Percentiles rank a stretch among this genome's conserved stretches.
phyloP scores from a whole-genome alignment of 1,284 basidiomycete genomes.

The Jaminaea rosea region DNA sequence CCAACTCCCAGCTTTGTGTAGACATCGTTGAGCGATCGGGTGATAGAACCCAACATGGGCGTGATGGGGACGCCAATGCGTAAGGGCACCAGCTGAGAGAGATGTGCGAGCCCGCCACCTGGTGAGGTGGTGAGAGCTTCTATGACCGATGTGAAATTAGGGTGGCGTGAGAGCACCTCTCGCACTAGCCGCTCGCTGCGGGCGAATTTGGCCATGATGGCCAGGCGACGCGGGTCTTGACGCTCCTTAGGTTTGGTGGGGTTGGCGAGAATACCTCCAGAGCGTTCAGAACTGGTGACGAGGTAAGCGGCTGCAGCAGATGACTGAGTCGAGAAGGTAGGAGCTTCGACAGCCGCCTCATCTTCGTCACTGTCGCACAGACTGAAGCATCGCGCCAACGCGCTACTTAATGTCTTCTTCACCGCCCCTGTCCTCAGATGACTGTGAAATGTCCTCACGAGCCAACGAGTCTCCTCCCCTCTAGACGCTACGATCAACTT shows the following conservation, averaged over 20 bases:
- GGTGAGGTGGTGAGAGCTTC: conserved; percentile 51
- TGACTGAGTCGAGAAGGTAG: too few relatives aligned
- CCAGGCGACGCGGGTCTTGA: conserved; percentile 29
- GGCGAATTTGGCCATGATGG: conserved; percentile 30
- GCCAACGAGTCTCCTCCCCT: conserved; percentile 76
- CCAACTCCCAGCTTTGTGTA: conserved; percentile 57
- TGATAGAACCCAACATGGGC: conserved; percentile 54
- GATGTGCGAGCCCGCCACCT: conserved; percentile 24
- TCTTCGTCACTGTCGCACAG: conserved; percentile 47
- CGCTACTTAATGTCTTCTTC: conserved; percentile 68
- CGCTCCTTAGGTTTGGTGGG: conserved; percentile 44
- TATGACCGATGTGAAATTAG: conserved; percentile 73
- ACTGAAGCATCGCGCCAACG: conserved; percentile 70
- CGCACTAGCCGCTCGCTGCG: conserved; percentile 51
- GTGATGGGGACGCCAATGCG: conserved; percentile 58
- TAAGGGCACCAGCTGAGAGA: conserved; percentile 56
- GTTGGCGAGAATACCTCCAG: conserved; percentile 31
- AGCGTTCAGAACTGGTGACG: too few relatives aligned
- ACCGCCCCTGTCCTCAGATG: conserved; percentile 77
- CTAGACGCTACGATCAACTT: conserved; percentile 71
- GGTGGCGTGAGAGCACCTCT: conserved; percentile 74
- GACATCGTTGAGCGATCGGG: conserved; percentile 72
- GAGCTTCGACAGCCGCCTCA: not conserved
- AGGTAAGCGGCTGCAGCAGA: too few relatives aligned
- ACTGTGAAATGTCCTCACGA: conserved; percentile 69